phyloP scores from a whole-genome alignment of 148 eudicot genomes.

The Nepenthes mirabilis region DNA sequence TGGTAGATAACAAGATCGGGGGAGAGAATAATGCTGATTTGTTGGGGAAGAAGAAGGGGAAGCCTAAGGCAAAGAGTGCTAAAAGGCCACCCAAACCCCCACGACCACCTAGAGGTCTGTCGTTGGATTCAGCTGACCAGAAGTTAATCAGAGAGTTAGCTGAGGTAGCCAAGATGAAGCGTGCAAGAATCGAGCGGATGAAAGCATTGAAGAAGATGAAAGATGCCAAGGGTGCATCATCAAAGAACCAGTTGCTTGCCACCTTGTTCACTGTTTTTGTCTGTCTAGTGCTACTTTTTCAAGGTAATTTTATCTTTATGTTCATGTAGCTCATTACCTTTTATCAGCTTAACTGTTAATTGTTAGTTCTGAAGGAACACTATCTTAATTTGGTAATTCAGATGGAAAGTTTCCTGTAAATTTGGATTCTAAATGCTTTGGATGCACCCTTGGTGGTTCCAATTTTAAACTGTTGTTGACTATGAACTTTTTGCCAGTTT shows the following conservation, averaged over 20 bases:
- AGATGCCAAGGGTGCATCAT: constrained; percentile 42
- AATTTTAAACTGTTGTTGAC: no score
- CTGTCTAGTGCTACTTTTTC: constrained; percentile 56
- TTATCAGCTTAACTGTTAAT: no score
- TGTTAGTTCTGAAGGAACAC: no score
- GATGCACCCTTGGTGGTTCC: no score
- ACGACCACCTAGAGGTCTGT: constrained; percentile 65
- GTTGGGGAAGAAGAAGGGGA: constrained; percentile 34
- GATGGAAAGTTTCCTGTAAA: no score
- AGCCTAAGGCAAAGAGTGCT: constrained; percentile 48
- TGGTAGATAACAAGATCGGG: constrained; percentile 21
- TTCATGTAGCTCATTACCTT: neutral
- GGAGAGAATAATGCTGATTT: constrained; percentile 17
- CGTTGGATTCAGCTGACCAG: constrained; percentile 76
- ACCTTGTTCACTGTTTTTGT: constrained; percentile 51
- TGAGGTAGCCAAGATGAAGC: constrained; percentile 60
- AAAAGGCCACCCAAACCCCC: constrained; percentile 75
- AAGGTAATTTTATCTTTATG: constrained; percentile 35
- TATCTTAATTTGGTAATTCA: no score
- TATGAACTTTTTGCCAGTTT: no score
- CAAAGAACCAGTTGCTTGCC: constrained; percentile 49
- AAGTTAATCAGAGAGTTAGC: constrained; percentile 73
- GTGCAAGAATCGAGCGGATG: constrained; percentile 66
- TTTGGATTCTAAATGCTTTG: no score
- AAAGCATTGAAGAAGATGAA: constrained; percentile 77